Conservation (phyloP, 2,329 filamentous ascomycete genomes). For the Claviceps paspali region DNA sequence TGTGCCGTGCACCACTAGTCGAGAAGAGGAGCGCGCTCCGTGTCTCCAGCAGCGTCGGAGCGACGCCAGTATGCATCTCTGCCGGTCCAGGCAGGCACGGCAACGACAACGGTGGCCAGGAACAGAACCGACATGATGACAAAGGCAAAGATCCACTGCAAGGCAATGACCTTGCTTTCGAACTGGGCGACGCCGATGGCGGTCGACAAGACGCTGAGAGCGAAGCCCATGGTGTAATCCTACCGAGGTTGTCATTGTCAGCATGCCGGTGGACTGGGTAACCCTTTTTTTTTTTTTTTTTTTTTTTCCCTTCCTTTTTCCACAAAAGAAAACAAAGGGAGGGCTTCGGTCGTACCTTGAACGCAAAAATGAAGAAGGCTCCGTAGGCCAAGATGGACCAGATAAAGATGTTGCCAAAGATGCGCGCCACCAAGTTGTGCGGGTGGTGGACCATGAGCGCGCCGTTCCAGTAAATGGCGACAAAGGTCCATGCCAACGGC, state of each 20-base stretch:
- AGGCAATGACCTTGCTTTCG: constrained; percentile 52
- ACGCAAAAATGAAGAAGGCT: constrained; percentile 55
- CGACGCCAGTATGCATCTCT: constrained; percentile 36
- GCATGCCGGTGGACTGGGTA: too few relatives aligned
- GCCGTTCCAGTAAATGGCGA: constrained; percentile 79
- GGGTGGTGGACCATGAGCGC: constrained; percentile 64
- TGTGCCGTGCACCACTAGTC: too few relatives aligned
- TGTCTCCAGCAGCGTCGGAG: constrained; percentile 25
- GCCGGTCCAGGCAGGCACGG: constrained; percentile 48
- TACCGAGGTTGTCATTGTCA: constrained; percentile 8
- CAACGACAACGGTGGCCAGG: constrained; percentile 48
- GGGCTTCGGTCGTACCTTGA: constrained; percentile 39
- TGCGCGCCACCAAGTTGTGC: constrained; percentile 50
- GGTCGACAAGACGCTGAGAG: constrained; percentile 55
- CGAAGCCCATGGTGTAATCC: constrained; percentile 67
- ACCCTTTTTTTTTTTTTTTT: too few relatives aligned
- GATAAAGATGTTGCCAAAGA: constrained; percentile 76
- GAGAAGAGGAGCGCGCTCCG: constrained; percentile 47
- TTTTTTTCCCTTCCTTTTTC: too few relatives aligned
- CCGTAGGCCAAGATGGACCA: constrained; percentile 72
- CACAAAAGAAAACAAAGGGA: neutral
- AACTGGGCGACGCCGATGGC: constrained; percentile 69
- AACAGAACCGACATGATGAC: constrained; percentile 65
- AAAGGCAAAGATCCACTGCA: constrained; percentile 92
- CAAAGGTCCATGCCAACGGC: constrained; percentile 71